Evolutionary conservation across 768 basidiomycete genomes (phyloP), one percentile per base, ranked within the genome.

Genomic region (Leccinum sublutescens): DNA sequence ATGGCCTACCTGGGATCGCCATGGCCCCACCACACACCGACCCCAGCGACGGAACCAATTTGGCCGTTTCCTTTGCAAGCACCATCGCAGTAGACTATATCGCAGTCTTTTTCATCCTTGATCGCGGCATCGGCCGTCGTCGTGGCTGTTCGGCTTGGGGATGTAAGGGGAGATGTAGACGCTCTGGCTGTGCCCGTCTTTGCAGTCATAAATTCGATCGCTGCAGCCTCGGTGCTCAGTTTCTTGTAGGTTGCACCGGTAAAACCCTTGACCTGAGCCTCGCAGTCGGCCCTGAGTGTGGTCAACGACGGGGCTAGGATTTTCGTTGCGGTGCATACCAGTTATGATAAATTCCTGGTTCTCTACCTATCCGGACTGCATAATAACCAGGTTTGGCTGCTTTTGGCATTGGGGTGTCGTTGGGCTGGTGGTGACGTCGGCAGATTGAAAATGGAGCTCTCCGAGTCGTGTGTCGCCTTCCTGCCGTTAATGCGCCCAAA

Each of bases 21-120:
- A 10, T 69, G 73, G 0, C 88, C 91, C 91, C 91, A 98, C 85
- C 87, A 98, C 1, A 98, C 91, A 0, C 95, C 95, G 47, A 94
- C 74, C 1, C 95, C 95, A 1, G 93, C 95, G 45, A 82, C 63
- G 0, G 89, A 81, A 1, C 81, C 84, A 3, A 29, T 31, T 67
- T 85, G 75, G 0, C 95, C 95, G 68, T 98, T 98, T 2, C 87
- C 85, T 66, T 83, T 84, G 63, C 93, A 94, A 6, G 93, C 89
- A 11, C 95, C 95, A 71, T 98, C 95, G 19, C 82, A 87, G 65
- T 92, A 96, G 1, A 94, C 94, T 12, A 89, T 75, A 45, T 76
- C 71, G 64, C 71, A 75, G 3, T 67, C 69, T 2, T 40, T 52
- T 57, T 71, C 74, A 25, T 77, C 71, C 11, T 62, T 55, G 1